Base-by-base conservation (phyloP, 2,329 filamentous ascomycete genomes). In the Fusarium albidum region DNA sequence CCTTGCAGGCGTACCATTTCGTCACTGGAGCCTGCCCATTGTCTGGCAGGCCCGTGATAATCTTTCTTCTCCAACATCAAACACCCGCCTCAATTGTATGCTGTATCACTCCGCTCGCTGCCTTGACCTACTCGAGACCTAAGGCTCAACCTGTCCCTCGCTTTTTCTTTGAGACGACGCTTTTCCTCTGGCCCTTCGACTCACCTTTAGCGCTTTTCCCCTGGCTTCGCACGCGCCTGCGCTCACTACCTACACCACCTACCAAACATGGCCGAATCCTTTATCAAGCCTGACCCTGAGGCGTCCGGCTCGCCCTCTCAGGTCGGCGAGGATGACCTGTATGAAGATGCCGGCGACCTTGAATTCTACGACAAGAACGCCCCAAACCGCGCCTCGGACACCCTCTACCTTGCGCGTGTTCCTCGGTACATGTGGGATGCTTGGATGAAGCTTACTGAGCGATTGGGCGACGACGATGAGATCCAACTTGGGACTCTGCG, bases 351-450 rank as follows among this genome's bases (percentile, higher is more conserved):
- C 7, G 80, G 80, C 54, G 82, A 85, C 58, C 78, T 84, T 41
- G 79, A 82, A 47, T 85, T 85, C 66, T 84, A 79, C 60, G 78
- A 80, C 52, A 75, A 76, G 50, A 73, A 73, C 55, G 55, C 68
- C 4, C 61, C 71, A 4, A 73, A 71, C 49, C 74, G 74, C 48
- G 67, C 70, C 6, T 74, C 75, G 42, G 77, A 76, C 57, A 78
- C 73, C 33, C 75, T 84, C 47, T 96, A 91, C 78, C 80, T 96
- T 42, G 88, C 90, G 45, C 88, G 91, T 60, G 80, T 96, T 35
- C 92, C 92, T 15, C 86, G 86, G 59, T 89, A 90, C 69, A 80
- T 96, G 51, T 95, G 91, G 86, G 85, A 94, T 63, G 83, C 87
- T 37, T 96, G 92, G 90, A 75, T 79, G 52, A 74, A 77, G 67